These are phyloP conservation scores for Phytophthora ramorum DNA, from an alignment of 352 stramenopile species.

Conservation along the genomic window DNA sequence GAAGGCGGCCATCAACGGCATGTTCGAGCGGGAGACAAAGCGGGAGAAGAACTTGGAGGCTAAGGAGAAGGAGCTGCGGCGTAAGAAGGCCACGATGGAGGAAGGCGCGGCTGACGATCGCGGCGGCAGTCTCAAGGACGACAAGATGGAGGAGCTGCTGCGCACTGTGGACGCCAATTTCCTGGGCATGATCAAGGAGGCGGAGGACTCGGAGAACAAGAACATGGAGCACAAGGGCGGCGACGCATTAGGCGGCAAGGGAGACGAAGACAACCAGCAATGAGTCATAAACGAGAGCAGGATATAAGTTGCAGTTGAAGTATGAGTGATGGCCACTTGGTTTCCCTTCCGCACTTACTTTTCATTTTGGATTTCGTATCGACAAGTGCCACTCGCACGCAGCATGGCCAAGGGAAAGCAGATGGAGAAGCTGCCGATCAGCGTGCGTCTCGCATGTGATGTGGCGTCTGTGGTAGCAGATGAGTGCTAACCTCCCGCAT, in stretches of 20 bases:
- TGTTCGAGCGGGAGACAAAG: slow-evolving; percentile 98
- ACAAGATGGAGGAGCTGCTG: slow-evolving; percentile 95
- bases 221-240: slow-evolving; percentile 86
- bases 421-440: slow-evolving; percentile 25
- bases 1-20: slow-evolving; percentile 94
- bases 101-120: slow-evolving; percentile 81
- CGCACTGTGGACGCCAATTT: slow-evolving; percentile 95
- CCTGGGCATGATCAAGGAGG: slow-evolving; percentile 96
- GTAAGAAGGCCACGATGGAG: slow-evolving; percentile 84
- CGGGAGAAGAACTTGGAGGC: slow-evolving; percentile 95
- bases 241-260: slow-evolving; percentile 45
- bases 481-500: neutral
- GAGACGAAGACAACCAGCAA: slow-evolving; percentile 38
- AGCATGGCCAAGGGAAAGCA: slow-evolving; percentile 40
- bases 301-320: slow-evolving; percentile 38
- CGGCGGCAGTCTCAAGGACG: slow-evolving; percentile 77
- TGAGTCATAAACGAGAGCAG: neutral
- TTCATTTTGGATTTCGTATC: slow-evolving; percentile 27
- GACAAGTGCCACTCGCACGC: slow-evolving; percentile 22
- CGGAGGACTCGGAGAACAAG: slow-evolving; percentile 92
- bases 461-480: neutral
- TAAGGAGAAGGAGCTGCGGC: slow-evolving; percentile 88
- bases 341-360: slow-evolving; percentile 28
- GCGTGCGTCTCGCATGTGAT: slow-evolving; percentile 13
- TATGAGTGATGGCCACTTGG: slow-evolving; percentile 49